Percentiles rank a stretch among this genome's conserved stretches.
Evolutionary conservation across 164 flowering plant genomes (phyloP).

Genomic region (Cinnamomum chago): DNA sequence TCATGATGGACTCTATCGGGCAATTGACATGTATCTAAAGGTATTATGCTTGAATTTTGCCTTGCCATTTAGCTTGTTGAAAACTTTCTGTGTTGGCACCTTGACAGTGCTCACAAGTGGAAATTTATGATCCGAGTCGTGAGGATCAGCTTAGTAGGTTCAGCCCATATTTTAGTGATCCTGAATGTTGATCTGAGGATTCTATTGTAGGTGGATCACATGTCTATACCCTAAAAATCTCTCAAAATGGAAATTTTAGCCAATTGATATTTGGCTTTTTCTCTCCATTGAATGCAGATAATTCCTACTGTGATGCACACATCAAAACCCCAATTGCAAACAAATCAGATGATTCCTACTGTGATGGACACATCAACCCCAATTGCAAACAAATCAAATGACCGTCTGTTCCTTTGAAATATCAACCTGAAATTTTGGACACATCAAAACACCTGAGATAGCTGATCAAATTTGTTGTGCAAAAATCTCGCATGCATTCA

Average conservation of each 20-base stretch:
- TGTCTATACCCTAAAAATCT: no score
- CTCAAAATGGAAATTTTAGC: no score
- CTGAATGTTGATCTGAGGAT: no score
- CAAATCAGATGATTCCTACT: no score
- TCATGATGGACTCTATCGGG: conserved; percentile 85
- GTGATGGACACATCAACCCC: neutral
- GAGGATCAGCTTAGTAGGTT: neutral
- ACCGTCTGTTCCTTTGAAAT: neutral
- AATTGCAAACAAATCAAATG: neutral
- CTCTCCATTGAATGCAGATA: no score
- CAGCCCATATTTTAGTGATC: no score
- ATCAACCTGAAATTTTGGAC: neutral
- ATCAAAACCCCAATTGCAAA: no score
- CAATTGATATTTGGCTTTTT: no score
- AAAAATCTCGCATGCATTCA: neutral
- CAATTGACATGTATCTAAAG: conserved; percentile 87
- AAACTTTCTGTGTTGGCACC: neutral
- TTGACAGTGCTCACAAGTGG: no score
- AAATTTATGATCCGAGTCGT: neutral
- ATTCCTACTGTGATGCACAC: no score
- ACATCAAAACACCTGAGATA: neutral
- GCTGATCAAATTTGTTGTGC: no score
- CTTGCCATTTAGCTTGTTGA: neutral
- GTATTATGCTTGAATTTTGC: conserved; percentile 29
- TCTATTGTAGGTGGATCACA: no score